Base-by-base conservation (phyloP, 148 eudicot species). In the Nepenthes gracilis region DNA sequence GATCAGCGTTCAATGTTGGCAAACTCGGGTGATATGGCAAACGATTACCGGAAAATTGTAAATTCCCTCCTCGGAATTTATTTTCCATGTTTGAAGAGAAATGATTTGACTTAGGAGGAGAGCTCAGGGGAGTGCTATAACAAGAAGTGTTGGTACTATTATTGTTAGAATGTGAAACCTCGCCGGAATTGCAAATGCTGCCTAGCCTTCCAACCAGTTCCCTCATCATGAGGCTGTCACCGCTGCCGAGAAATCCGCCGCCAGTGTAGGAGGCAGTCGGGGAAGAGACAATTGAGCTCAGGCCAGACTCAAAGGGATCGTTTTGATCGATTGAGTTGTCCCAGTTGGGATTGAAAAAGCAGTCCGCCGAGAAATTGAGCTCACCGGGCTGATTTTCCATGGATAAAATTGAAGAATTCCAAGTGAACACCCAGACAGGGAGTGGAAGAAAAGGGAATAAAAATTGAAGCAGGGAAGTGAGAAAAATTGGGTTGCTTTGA, bases 141-240 rank as follows among this genome's bases (percentile, higher is more conserved):
- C 91, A 84, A 3, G 97, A 90, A 74, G 61, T 78, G 55, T 70
- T 77, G 1, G 72, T 74, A 43, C 84, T 84, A 15, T 67, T 70
- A 49, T 62, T 73, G 23, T 59, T 66, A 5, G 59, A 12, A 5
- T 6, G 53, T 49, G 53, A 49, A 40, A 10, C 11, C 15, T 49
- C 53, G 15, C 53, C 12, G 2, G 87, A 80, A 53, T 76, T 84
- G 68, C 85, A 79, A 2, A 91, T 83, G 67, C 83, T 87, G 15
- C 97, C 97, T 5, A 91, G 65, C 58, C 95, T 74, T 33, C 95
- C 95, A 56, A 87, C 83, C 1, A 91, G 71, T 6, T 91, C 97
- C 5, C 75, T 77, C 54, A 91, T 77, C 65, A 85, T 80, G 40
- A 79, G 43, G 33, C 79, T 81, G 12, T 79, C 85, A 2, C 79